Evolutionary conservation across 805 yeast genomes (phyloP).

Genomic region (Wickerhamiella parazyma): DNA sequence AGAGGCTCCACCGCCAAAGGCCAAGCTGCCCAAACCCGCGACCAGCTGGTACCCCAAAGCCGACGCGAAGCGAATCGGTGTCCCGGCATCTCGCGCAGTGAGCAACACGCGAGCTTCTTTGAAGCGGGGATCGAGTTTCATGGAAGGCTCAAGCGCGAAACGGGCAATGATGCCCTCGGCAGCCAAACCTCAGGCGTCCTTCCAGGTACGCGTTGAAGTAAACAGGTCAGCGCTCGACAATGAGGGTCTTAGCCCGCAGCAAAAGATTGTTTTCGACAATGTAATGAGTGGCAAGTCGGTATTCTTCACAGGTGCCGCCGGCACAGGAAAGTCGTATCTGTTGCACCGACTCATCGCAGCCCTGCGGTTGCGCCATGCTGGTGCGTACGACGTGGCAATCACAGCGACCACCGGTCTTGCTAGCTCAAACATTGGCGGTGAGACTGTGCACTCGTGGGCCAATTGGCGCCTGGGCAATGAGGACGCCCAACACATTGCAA

Average conservation of each 20-base stretch:
- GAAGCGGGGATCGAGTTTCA: background rate
- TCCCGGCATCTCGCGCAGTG: background rate
- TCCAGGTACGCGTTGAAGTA: background rate
- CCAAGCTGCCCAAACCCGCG: background rate
- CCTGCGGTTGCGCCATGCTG: slow-evolving; percentile 33
- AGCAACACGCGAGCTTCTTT: background rate
- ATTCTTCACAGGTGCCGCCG: slow-evolving; percentile 95
- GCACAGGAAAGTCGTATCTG: slow-evolving; percentile 90
- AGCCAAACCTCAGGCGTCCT: background rate
- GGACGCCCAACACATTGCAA: slow-evolving; percentile 30
- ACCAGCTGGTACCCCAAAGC: background rate
- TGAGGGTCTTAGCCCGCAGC: slow-evolving; percentile 28
- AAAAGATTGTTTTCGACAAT: slow-evolving; percentile 43
- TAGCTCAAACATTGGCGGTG: slow-evolving; percentile 82
- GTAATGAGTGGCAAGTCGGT: slow-evolving; percentile 44
- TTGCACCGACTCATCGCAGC: slow-evolving; percentile 47
- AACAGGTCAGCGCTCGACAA: background rate
- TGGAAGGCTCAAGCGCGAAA: background rate
- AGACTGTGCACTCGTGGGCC: slow-evolving; percentile 69
- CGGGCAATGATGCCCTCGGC: background rate
- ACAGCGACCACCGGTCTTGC: slow-evolving; percentile 96
- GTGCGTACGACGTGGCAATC: slow-evolving; percentile 48
- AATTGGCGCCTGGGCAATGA: slow-evolving; percentile 68
- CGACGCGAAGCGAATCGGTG: background rate
- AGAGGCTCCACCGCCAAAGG: background rate